Base-by-base conservation (phyloP, 164 flowering plant genomes). In the Aristolochia californica region DNA sequence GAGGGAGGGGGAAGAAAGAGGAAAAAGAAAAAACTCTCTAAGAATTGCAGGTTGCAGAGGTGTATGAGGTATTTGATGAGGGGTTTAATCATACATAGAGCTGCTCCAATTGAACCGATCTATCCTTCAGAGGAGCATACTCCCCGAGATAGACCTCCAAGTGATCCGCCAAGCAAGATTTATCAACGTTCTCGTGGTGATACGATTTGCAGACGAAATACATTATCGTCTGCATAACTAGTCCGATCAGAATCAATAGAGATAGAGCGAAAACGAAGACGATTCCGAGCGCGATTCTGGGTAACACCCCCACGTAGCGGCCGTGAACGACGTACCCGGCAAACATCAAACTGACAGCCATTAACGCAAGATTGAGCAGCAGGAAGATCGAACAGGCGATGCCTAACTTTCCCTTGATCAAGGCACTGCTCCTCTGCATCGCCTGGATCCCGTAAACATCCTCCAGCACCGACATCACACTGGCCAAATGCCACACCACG, bases 131-230 rank as follows among this genome's bases (percentile, higher is more conserved):
- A 30, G 83, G 83, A 13, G 60, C 74, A 66, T 80, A 83, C 48
- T 80, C 82, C 4, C 83, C 88, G 34, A 70, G 54, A 61, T 79
- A 81, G 43, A 65, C 76, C 57, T 79, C 83, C 18, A 82, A 66
- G 61, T 79, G 87, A 60, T 77, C 80, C 1, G 87, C 66, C 17
- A 82, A 55, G 4, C 66, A 45, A 0, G 83, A 74, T 54, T 76
- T 82, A 50, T 82, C 87, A n/a, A 79, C 74, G 66, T 56, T 79
- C 68, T 82, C 83, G 45, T 76, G 80, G 59, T 79, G 82, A 17
- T 74, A 76, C 0, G 87, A 75, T 48, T 82, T 82, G 74, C 87
- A 82, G 14, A 79, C 73, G 44, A 79, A 74, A 62, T 82, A 82
- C 4, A 79, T 45, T 17, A 81, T 65, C 0, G 82, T 75, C 30